Evolutionary conservation across 768 basidiomycete species (phyloP), one percentile per base, ranked within the genome.

Genomic region (Tricholomella constricta): DNA sequence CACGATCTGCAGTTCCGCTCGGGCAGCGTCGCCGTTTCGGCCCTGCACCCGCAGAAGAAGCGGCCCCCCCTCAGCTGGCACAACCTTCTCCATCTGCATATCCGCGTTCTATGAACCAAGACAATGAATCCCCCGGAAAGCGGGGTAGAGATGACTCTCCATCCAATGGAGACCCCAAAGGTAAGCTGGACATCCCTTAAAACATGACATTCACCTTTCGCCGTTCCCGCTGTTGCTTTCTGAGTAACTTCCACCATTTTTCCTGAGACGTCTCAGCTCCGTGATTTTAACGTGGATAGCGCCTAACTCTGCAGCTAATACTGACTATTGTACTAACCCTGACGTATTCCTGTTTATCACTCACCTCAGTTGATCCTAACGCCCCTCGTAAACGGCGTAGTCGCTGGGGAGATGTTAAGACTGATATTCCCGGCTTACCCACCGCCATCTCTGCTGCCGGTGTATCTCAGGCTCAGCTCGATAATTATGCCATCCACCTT

Each of bases 401-500:
- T 65, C 90, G 97, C 52, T 99, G 95, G 95, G 97, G 97, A 60
- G 96, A 97, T 62, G 90, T 85, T 54, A 91, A 91, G 70, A 83
- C 88, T 45, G 89, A 95, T 61, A 88, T 94, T 45, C 91, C 94
- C 50, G 95, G 94, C 51, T 72, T 98, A 48, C 97, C 97, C 5
- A 96, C 94, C 38, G 94, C 94, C 41, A 95, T 99, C 59, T 89
- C 87, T 59, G 89, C 91, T 38, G 86, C 89, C 41, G 94, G 96
- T 55, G 94, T 99, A 47, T 94, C 94, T 20, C 93, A 94, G 67
- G 86, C 88, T 47, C 95, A 98, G 70, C 86, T 99, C 48, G 96
- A 98, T 73, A 95, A 94, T 65, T 99, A 99, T 71, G 96, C 97
- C 29, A 93, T 95, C 49, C 94, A 97, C 66, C 79, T 98, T 43